Percentiles rank a stretch among this genome's conserved stretches.
These are phyloP conservation scores for Cyberlindnera bimundalis DNA, from an alignment of 805 yeast genomes.

Conservation along the genomic window DNA sequence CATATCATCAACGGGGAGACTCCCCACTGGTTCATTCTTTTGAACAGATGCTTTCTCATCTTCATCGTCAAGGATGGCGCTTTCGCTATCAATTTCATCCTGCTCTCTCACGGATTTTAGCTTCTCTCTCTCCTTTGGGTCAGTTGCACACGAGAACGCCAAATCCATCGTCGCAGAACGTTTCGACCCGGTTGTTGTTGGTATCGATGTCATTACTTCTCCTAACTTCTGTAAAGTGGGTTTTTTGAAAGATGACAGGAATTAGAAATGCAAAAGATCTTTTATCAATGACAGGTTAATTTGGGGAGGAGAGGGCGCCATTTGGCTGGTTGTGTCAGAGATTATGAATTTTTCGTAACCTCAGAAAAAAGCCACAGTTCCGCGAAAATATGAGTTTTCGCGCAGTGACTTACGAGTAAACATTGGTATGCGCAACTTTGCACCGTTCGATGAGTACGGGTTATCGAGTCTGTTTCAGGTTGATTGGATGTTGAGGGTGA, in stretches of 20 bases:
- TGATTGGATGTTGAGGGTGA: conserved; percentile 14
- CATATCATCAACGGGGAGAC: conserved; percentile 9
- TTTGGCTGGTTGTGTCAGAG: background rate
- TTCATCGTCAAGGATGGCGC: conserved; percentile 4
- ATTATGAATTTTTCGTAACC: background rate
- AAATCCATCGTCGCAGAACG: conserved; percentile 15
- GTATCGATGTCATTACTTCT: background rate
- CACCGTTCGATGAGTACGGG: background rate
- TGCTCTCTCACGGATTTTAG: conserved; percentile 6
- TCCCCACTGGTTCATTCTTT: background rate
- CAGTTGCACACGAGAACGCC: conserved; percentile 15
- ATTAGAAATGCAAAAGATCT: too few species aligned
- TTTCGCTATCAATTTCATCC: conserved; percentile 1
- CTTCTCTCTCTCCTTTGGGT: conserved; percentile 12
- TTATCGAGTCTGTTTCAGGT: background rate
- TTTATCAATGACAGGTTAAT: background rate
- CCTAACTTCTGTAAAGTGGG: too few species aligned
- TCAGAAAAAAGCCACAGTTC: background rate
- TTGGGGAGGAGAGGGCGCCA: background rate
- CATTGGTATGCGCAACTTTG: background rate
- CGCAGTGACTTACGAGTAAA: too few species aligned
- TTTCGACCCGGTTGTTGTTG: background rate
- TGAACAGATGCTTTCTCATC: background rate
- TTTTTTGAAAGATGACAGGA: too few species aligned
- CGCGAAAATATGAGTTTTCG: too few species aligned